These are phyloP conservation scores for Haplographium delicatum DNA, from an alignment of 495 filamentous ascomycete species.

Conservation along the genomic window DNA sequence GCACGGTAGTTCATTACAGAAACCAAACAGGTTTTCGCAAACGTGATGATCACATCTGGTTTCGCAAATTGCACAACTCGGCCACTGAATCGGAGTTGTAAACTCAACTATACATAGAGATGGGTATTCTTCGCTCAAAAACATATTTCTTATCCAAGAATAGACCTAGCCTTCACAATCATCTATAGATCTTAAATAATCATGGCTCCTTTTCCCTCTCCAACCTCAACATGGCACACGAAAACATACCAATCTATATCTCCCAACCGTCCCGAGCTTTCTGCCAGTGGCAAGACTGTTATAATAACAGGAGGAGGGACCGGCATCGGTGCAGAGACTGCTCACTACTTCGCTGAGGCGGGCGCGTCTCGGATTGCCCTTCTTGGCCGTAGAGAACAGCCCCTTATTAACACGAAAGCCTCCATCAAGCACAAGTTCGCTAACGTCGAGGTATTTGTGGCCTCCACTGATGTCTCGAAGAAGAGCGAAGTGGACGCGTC, in stretches of 20 bases:
- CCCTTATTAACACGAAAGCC: slow-evolving; percentile 27
- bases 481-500: slow-evolving; percentile 35
- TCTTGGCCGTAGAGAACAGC: slow-evolving; percentile 22
- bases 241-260: slow-evolving; percentile 38
- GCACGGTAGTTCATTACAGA: slow-evolving; percentile 4
- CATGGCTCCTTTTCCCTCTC: slow-evolving; percentile 16
- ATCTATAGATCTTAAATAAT: slow-evolving; percentile 5
- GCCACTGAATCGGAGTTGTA: slow-evolving; percentile 8
- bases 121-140: slow-evolving; percentile 9
- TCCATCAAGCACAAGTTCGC: slow-evolving; percentile 20
- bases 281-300: slow-evolving; percentile 34
- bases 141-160: slow-evolving; percentile 6
- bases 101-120: slow-evolving; percentile 12
- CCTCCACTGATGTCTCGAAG: slow-evolving; percentile 37
- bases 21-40: slow-evolving; percentile 2
- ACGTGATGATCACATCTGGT: slow-evolving; percentile 1
- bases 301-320: slow-evolving; percentile 42
- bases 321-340: slow-evolving; percentile 31
- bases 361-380: slow-evolving; percentile 23
- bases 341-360: slow-evolving; percentile 26
- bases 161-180: slow-evolving; percentile 4
- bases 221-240: slow-evolving; percentile 28
- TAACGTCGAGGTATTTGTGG: slow-evolving; percentile 27
- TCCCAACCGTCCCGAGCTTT: slow-evolving; percentile 37
- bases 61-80: slow-evolving; percentile 16